Base-by-base conservation (phyloP, 306 rosid species). In the Urtica urens region DNA sequence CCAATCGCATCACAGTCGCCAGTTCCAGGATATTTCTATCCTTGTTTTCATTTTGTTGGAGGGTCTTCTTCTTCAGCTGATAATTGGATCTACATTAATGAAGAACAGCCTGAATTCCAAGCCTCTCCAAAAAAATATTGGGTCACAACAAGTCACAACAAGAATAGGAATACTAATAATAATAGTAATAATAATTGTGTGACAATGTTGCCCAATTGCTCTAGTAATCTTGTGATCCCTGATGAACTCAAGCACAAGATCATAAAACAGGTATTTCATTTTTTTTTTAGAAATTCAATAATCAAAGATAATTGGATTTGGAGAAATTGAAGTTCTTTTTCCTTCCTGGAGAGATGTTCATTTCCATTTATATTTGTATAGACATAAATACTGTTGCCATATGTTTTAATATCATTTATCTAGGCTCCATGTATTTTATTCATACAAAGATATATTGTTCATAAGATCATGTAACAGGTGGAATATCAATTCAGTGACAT, bases 401-500 rank as follows among this genome's bases (percentile, higher is more conserved):
- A n/a, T n/a, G n/a, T n/a, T n/a, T n/a, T n/a, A n/a, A n/a, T n/a
- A n/a, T 10, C 1, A 30, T 23, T 23, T 7, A 10, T 18, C 21
- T 23, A 38, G 8, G 38, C 4, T 37, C 48, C 2, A 43, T 62
- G 2, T 43, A 39, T 15, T 22, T 3, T 8, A 34, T 39, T n/a
- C 18, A n/a, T n/a, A 13, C 2, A 12, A 3, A 3, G 17, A 5
- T 38, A 38, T 40, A 17, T 17, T 16, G 16, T 40, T 6, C n/a
- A n/a, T 67, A 38, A 16, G 3, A 66, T 33, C 69, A 38, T 47
- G 42, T 35, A 25, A 69, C 77, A 90, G 99, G 94, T 75, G 53
- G 99, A 90, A 72, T 90, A 79, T 64, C 95, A 77, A 51, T 75
- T 90, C 54, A 81, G 94, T 72, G 93, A 82, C 58, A 73, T 79